These are phyloP conservation scores for Arachis hypogaea DNA, from an alignment of 306 rosid genomes.

Conservation along the genomic window DNA sequence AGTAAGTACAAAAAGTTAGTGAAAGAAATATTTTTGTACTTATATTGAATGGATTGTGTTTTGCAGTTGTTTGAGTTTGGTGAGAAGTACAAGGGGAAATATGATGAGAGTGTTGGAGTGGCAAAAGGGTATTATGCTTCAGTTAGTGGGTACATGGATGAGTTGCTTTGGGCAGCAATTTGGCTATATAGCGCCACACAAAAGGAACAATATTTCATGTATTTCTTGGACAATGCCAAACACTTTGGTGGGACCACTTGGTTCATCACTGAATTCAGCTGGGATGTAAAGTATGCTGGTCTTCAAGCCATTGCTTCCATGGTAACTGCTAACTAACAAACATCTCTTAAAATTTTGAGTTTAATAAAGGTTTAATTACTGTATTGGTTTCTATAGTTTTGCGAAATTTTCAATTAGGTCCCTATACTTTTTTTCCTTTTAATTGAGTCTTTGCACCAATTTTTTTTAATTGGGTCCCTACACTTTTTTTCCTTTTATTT, in stretches of 20 bases:
- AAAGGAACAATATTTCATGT: constrained; percentile 56
- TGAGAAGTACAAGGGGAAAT: constrained; percentile 70
- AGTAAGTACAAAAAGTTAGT: too few species aligned
- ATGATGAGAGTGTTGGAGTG: constrained; percentile 72
- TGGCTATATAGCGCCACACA: constrained; percentile 76
- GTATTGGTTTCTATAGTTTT: too few species aligned
- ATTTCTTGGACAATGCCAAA: constrained; percentile 55
- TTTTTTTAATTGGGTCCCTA: too few species aligned
- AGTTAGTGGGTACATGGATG: constrained; percentile 87
- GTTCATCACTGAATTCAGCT: constrained; percentile 78
- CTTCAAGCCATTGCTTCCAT: constrained; percentile 73
- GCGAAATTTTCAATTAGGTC: too few species aligned
- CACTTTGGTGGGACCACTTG: constrained; percentile 80
- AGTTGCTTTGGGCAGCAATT: constrained; percentile 83
- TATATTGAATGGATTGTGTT: too few species aligned
- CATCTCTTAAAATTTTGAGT: too few species aligned
- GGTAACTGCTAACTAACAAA: constrained; percentile 41
- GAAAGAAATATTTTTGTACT: too few species aligned
- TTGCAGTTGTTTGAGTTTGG: constrained; percentile 83
- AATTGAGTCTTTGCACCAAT: too few species aligned
- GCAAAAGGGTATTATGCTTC: constrained; percentile 70
- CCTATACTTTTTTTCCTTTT: too few species aligned
- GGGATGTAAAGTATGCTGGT: constrained; percentile 82
- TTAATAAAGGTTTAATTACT: too few species aligned
- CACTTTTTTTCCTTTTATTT: too few species aligned